phyloP scores from a whole-genome alignment of 176 grass and related monocot genomes.

The Oryza longistaminata region DNA sequence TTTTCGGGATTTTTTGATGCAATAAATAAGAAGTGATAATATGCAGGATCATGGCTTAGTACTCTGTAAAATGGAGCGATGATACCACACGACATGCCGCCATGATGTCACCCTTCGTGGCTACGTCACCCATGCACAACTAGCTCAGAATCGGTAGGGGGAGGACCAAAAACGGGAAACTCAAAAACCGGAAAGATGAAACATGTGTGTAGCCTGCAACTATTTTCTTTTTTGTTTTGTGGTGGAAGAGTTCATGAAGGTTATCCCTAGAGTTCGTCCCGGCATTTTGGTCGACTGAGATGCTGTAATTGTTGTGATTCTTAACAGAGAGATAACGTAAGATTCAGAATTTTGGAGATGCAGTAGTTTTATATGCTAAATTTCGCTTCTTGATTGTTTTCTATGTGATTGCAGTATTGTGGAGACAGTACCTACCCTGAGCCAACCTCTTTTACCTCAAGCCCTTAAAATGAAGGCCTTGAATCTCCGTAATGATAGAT shows the following conservation, averaged over 20 bases:
- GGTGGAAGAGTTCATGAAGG: constrained; percentile 47
- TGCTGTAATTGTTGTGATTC: constrained; percentile 42
- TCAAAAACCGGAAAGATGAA: too few relatives aligned
- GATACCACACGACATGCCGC: too few relatives aligned
- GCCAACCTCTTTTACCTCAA: constrained; percentile 41
- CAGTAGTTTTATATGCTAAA: background rate
- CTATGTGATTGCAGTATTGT: constrained; percentile 43
- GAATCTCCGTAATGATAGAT: constrained; percentile 41
- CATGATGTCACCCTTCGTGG: too few relatives aligned
- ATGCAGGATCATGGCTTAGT: too few relatives aligned
- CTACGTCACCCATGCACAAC: too few relatives aligned
- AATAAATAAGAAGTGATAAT: too few relatives aligned
- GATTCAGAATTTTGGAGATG: background rate
- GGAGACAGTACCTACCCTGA: constrained; percentile 49
- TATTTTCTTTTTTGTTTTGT: background rate
- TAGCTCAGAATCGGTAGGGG: too few relatives aligned
- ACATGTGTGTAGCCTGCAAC: background rate
- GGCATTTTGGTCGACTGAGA: background rate
- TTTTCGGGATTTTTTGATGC: too few relatives aligned
- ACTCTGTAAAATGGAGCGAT: too few relatives aligned
- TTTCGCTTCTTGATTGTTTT: background rate
- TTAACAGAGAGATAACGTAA: constrained; percentile 46
- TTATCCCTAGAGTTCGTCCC: constrained; percentile 62
- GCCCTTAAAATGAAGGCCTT: constrained; percentile 48
- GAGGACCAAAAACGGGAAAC: too few relatives aligned